Evolutionary conservation across 1,139 yeast species (phyloP), one percentile per base, ranked within the genome.

Genomic region (Protomyces inundatus): DNA sequence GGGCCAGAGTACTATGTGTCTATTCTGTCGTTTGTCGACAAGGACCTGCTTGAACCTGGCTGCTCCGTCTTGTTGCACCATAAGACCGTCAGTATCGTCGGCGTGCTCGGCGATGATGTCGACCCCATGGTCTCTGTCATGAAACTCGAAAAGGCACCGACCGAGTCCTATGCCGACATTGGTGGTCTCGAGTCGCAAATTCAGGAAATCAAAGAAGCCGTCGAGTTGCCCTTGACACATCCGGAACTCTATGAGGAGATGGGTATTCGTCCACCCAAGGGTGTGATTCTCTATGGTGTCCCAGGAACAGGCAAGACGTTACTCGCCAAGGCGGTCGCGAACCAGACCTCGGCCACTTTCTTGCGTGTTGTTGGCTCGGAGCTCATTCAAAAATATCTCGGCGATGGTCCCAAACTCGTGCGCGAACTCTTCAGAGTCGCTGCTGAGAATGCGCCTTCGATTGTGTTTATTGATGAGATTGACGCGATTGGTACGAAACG

Each of bases 191-290:
- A 95, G 76, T 76, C 86, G 16, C 99, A 95, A 77, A 93, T 93
- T 72, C 98, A 93, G 79, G 98, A 95, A 77, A 95, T 95, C 71
- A 93, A 93, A 77, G 99, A 95, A 77, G 90, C 97, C 2, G 98
- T 95, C 6, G 99, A 95, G 76, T 81, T 95, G 72, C 99, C 99
- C 7, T 81, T 95, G 69, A 91, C 98, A 30, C 98, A 95, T 76
- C 98, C 98, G 0, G 98, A 95, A 76, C 80, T 95, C 70, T 95
- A 93, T 77, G 97, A 95, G 77, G 98, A 93, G 77, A 93, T 95
- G 97, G 99, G 99, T 70, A 93, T 95, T 74, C 90, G 91, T 73
- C 98, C 98, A 6, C 99, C 99, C n/a, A 93, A 93, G 79, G 99
- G 99, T 77, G 98, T 95, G 64, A 91, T 95, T 71, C 81, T 95